Evolutionary conservation across 306 rosid genomes (phyloP).

Genomic region (Malus asiatica): DNA sequence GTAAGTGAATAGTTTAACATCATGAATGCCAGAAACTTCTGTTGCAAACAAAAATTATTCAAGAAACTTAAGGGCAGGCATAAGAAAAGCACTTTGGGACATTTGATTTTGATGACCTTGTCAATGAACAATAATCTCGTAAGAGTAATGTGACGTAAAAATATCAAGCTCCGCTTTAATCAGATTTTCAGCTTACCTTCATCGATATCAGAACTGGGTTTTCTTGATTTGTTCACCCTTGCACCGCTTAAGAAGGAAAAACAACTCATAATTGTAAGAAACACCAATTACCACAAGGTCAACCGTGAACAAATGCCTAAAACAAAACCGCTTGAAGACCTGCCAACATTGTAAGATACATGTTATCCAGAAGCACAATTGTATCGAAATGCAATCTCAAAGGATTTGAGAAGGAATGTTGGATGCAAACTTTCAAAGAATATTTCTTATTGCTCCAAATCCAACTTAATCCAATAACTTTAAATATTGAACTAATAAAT

Average conservation of each 20-base stretch:
- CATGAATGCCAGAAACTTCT: constrained; percentile 57
- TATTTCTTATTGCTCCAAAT: not conserved
- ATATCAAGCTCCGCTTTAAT: not conserved
- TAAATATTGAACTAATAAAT: not conserved
- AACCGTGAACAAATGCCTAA: constrained; percentile 23
- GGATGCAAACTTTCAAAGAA: not conserved
- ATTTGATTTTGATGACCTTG: not conserved
- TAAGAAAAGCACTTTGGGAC: not conserved
- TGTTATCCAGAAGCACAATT: constrained; percentile 15
- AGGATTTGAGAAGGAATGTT: not conserved
- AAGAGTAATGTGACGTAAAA: not conserved
- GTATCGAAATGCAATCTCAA: not conserved
- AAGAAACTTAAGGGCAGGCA: constrained; percentile 8
- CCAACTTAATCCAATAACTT: not conserved
- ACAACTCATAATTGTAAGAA: constrained; percentile 49
- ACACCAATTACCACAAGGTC: constrained; percentile 5
- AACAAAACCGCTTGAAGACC: constrained; percentile 31
- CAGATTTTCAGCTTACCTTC: constrained; percentile 40
- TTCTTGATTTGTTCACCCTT: constrained; percentile 24
- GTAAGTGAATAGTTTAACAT: constrained; percentile 54
- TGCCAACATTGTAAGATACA: constrained; percentile 33
- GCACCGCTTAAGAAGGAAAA: constrained; percentile 45
- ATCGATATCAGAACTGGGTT: constrained; percentile 21
- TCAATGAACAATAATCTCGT: not conserved
- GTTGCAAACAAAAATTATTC: constrained; percentile 13